Evolutionary conservation across 2,329 filamentous ascomycete species (phyloP).

Genomic region (Pseudogymnoascus sp.): DNA sequence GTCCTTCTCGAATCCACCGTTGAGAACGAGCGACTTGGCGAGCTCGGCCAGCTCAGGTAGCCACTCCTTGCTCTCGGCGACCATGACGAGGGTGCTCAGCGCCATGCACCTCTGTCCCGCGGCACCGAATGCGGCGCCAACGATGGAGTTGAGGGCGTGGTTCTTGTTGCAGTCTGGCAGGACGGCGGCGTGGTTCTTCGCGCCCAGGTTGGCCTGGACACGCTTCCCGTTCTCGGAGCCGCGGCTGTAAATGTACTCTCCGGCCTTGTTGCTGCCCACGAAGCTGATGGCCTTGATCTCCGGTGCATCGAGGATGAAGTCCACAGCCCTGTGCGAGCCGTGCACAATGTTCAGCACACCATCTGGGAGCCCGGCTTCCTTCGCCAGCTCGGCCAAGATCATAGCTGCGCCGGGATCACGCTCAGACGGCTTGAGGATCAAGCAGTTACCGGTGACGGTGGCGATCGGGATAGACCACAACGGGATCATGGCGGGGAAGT

Average conservation of each 20-base stretch:
- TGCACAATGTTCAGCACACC: constrained; percentile 80
- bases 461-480: constrained; percentile 86
- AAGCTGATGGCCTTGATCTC: constrained; percentile 81
- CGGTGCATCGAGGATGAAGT: constrained; percentile 80
- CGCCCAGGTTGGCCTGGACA: constrained; percentile 78
- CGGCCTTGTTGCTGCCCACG: constrained; percentile 78
- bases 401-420: constrained; percentile 76
- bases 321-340: constrained; percentile 69
- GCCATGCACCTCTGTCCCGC: constrained; percentile 85
- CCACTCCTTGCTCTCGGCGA: constrained; percentile 80
- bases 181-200: constrained; percentile 81
- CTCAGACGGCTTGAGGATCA: constrained; percentile 80
- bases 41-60: constrained; percentile 67
- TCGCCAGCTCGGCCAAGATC: constrained; percentile 72
- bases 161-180: constrained; percentile 86
- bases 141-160: constrained; percentile 75
- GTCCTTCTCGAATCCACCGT: constrained; percentile 73
- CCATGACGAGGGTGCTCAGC: constrained; percentile 71
- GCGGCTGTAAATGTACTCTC: constrained; percentile 74
- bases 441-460: constrained; percentile 73
- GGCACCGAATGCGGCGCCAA: constrained; percentile 75
- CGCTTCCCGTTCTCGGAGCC: constrained; percentile 80
- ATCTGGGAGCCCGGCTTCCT: constrained; percentile 72
- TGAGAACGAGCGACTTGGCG: constrained; percentile 62
- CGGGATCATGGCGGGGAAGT: constrained; percentile 88